These are phyloP conservation scores for Populus nigra DNA, from an alignment of 345 rosid genomes.

Conservation along the genomic window DNA sequence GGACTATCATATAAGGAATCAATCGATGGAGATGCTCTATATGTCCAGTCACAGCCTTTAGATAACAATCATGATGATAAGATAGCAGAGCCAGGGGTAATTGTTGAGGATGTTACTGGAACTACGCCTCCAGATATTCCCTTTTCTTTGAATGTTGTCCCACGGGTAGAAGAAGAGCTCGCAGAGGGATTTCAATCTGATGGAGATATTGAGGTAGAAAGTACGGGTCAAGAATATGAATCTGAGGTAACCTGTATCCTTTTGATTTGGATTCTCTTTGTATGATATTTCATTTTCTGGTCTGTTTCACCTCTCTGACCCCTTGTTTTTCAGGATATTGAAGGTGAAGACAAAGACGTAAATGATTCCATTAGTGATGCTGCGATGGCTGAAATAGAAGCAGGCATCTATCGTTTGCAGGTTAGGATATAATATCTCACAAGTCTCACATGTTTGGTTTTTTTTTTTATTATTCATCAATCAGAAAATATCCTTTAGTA, in stretches of 20 bases:
- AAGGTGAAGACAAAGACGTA: constrained; percentile 32
- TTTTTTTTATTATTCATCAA: neutral
- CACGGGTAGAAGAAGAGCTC: constrained; percentile 41
- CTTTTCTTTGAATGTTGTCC: constrained; percentile 35
- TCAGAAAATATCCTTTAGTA: neutral
- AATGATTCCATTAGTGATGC: constrained; percentile 56
- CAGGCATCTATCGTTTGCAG: constrained; percentile 77
- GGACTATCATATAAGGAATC: constrained; percentile 1
- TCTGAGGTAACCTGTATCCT: constrained; percentile 44
- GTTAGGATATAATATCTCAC: constrained; percentile 25
- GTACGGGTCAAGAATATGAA: constrained; percentile 33
- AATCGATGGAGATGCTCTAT: constrained; percentile 23
- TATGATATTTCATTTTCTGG: constrained; percentile 4
- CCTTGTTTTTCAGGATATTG: constrained; percentile 37
- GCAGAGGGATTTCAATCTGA: constrained; percentile 34
- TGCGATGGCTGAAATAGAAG: constrained; percentile 67
- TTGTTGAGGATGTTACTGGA: constrained; percentile 71
- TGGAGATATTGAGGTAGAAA: constrained; percentile 29
- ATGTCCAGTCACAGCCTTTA: constrained; percentile 30
- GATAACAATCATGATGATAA: constrained; percentile 23
- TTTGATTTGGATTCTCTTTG: neutral
- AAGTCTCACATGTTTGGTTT: neutral
- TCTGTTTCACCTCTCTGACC: constrained; percentile 8
- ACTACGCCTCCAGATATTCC: constrained; percentile 37
- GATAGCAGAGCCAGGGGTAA: constrained; percentile 25